Percentiles rank a stretch among this genome's conserved stretches.
phyloP scores from a whole-genome alignment of 805 yeast genomes.

The Candida taoyuanica region DNA sequence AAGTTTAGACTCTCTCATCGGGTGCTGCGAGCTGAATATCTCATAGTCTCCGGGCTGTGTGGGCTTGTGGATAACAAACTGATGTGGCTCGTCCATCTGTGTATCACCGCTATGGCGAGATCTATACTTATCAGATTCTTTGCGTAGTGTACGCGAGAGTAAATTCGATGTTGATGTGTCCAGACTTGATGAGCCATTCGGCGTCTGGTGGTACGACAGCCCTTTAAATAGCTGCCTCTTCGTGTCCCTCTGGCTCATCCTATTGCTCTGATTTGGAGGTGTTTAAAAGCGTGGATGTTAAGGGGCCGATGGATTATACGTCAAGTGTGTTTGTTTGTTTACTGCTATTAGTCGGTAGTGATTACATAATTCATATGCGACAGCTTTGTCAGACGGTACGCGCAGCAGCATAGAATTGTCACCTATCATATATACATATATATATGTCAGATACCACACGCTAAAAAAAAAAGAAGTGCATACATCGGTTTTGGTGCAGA shows the following conservation, averaged over 20 bases:
- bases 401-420: no score
- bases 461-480: neutral
- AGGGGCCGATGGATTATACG: neutral
- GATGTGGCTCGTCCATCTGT: slow-evolving; percentile 3
- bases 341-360: neutral
- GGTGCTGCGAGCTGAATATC: slow-evolving; percentile 21
- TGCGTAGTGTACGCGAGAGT: slow-evolving; percentile 25
- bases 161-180: slow-evolving; percentile 21
- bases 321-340: neutral
- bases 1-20: slow-evolving; percentile 23
- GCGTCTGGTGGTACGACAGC: slow-evolving; percentile 6
- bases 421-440: neutral
- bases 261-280: slow-evolving; percentile 5
- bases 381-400: neutral
- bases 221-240: slow-evolving; percentile 26
- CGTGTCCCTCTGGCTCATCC: slow-evolving; percentile 17
- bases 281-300: neutral
- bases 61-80: slow-evolving; percentile 27
- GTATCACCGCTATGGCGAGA: neutral
- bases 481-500: no score
- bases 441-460: neutral
- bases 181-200: slow-evolving; percentile 4
- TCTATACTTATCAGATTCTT: slow-evolving; percentile 24
- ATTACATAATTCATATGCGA: neutral
- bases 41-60: slow-evolving; percentile 24